Base-by-base conservation (phyloP, 805 yeast genomes). In the Vanderwaltozyma yarrowii region DNA sequence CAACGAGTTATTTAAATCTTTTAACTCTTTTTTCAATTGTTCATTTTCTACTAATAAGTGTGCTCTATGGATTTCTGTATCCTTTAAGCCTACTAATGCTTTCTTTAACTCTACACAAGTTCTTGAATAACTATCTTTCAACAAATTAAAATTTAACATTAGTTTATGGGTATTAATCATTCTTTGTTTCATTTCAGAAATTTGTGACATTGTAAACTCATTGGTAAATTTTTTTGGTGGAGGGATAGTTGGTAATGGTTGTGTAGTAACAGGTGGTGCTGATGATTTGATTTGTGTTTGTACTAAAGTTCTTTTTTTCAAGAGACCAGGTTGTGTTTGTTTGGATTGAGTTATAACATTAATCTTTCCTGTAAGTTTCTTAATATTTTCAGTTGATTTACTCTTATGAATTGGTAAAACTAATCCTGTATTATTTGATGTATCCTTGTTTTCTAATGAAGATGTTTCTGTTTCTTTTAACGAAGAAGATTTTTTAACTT, bases 41-140 rank as follows among this genome's bases (percentile, higher is more conserved):
- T 60, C 60, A 41, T 65, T 65, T 39, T 65, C 69, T 29, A 54
- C 46, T 45, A 61, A 42, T 19, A 65, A 42, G 32, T 54, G 58
- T 3, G 65, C 54, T 49, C 69, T 58, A 44, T 53, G 56, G 35
- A 48, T 45, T 45, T 65, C 70, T 34, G 65, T 61, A 34, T 58
- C 62, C 38, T 58, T 62, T 36, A 64, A 43, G 32, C 55, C 59
- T 29, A 41, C 41, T 45, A 64, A 42, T 10, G 61, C 41, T 26
- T 50, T 59, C 31, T 61, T 58, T 38, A 64, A 43, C 28, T 60
- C 61, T 14, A 53, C 46, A 27, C 60, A 51, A 13, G 62, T 55
- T 31, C 51, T 54, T 6, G 61, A 52, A 36, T 58, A 58, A n/a
- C 60, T 46, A 33, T 54, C 56, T 34, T 59, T 60, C 28, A 61